Evolutionary conservation across 352 stramenopile genomes (phyloP), one percentile per base, ranked within the genome.

Genomic region (Phytophthora quininea): DNA sequence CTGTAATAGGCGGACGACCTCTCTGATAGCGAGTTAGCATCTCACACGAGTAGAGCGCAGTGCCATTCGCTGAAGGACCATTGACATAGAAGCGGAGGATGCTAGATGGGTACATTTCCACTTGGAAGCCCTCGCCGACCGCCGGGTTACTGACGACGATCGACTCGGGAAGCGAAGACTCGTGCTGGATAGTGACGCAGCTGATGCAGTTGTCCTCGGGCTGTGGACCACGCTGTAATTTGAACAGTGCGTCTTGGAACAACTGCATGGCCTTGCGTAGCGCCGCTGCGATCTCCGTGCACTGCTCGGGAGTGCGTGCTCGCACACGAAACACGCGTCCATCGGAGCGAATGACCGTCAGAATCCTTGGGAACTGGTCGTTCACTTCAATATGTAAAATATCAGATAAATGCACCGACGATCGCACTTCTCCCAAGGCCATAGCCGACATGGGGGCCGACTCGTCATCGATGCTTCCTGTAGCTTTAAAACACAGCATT

Each of bases 301-400:
- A 91, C 62, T 93, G 82, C 45, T 87, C 81, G 3, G 81, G 70
- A 1, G 77, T 86, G 48, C 87, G 87, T 19, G 85, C 81, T 47
- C 85, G 85, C 6, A 93, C 74, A 32, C 82, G 81, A 55, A 91
- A 93, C 24, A 93, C 81, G 49, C 83, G 79, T 3, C 85, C 85
- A 70, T 93, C 83, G 0, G 83, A 80, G 29, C 85, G 85, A n/a
- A 93, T 86, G 31, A 86, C 81, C 30, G 82, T 90, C 4, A 93
- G 60, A 65, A 93, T 91, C 7, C 81, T 80, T 30, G 85, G 77
- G 53, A 82, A 88, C 54, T 89, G 73, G 29, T 91, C 83, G 59
- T 84, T 88, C 45, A 93, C 77, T 54, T 91, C 84, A 43, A 91
- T 84, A 59, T 93, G 81, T 53, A 93, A 60, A 52, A 93, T 93